These are phyloP conservation scores for Striga asiatica DNA, from an alignment of 257 asterid species.

Conservation along the genomic window DNA sequence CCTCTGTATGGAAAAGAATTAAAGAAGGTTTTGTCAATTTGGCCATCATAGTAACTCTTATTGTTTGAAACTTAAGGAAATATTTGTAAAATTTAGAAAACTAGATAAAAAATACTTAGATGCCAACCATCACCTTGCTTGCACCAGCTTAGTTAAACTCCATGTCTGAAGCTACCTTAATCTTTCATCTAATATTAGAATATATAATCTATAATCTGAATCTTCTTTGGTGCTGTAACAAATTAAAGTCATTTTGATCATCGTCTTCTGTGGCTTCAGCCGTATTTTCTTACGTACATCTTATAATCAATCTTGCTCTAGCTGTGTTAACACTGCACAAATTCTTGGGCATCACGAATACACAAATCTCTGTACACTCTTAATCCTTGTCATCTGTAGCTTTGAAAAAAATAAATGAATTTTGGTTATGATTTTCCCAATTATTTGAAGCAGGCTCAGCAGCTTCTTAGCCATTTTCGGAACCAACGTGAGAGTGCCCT, in stretches of 20 bases:
- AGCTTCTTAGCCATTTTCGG: constrained; percentile 91
- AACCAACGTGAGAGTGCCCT: constrained; percentile 56
- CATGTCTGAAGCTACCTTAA: not conserved
- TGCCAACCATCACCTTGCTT: no score
- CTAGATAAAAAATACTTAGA: no score
- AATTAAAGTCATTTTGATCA: not conserved
- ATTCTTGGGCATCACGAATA: not conserved
- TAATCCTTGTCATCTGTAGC: no score
- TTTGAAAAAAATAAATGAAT: not conserved
- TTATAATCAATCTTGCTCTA: not conserved
- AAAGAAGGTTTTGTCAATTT: no score
- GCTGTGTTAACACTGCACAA: not conserved
- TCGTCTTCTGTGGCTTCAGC: not conserved
- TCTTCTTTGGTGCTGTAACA: no score
- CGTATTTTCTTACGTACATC: not conserved
- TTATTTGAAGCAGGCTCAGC: constrained; percentile 66
- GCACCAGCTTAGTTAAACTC: no score
- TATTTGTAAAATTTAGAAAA: no score
- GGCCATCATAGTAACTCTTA: no score
- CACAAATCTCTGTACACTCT: not conserved
- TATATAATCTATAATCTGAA: not conserved
- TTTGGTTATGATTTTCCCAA: not conserved
- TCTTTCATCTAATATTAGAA: not conserved
- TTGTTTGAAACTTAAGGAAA: no score
- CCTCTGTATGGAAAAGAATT: no score